Conservation (phyloP, 1,284 basidiomycete genomes). For the Garcileccinum viscosum region DNA sequence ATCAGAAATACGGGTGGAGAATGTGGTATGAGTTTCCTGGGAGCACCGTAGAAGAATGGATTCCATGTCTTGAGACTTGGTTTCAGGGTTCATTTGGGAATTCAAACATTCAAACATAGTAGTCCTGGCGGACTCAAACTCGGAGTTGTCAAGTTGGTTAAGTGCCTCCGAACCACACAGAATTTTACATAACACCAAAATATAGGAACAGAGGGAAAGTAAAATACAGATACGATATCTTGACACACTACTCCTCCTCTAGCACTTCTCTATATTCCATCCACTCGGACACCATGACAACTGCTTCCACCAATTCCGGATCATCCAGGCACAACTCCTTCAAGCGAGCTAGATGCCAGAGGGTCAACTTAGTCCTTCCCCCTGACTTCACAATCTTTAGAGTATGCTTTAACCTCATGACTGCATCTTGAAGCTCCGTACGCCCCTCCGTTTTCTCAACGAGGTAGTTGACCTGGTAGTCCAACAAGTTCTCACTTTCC, state of each 20-base stretch:
- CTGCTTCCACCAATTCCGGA: not conserved
- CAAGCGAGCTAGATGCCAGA: not conserved
- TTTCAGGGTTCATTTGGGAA: not conserved
- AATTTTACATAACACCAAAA: not conserved
- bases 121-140: not conserved
- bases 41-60: not conserved
- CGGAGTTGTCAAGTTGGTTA: not conserved
- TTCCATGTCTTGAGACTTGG: not conserved
- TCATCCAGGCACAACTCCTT: not conserved
- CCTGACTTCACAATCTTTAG: not conserved
- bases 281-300: not conserved
- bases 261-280: not conserved
- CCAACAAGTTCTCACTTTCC: not conserved
- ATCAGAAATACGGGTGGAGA: not conserved
- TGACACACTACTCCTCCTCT: not conserved
- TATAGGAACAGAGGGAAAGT: too few species aligned
- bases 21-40: not conserved
- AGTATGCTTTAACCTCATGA: not conserved
- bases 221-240: not conserved
- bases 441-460: not conserved
- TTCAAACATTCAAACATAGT: not conserved
- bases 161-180: too few species aligned
- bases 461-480: not conserved
- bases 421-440: not conserved
- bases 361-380: not conserved